A percentile compares a stretch with the other conserved stretches of the same genome.
Evolutionary conservation across 495 filamentous ascomycete genomes (phyloP).

Genomic region (Aspergillus indologenus): DNA sequence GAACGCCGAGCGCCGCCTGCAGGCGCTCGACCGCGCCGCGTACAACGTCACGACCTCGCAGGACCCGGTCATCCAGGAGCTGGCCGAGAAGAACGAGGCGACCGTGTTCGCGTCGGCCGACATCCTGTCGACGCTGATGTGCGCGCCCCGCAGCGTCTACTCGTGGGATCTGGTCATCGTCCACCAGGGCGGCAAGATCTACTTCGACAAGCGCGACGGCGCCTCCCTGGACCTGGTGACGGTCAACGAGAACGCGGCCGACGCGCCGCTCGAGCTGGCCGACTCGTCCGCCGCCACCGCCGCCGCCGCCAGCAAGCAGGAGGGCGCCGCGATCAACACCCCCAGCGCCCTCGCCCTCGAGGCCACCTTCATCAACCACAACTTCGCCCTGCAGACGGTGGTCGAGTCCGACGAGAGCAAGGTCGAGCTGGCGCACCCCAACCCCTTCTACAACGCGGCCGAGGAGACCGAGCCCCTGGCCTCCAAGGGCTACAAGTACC

Average conservation of each 20-base stretch:
- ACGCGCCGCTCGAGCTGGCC: slow-evolving; percentile 84
- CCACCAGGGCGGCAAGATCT: slow-evolving; percentile 90
- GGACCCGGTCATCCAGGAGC: slow-evolving; percentile 94
- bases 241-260: slow-evolving; percentile 98
- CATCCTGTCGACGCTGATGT: slow-evolving; percentile 99
- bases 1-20: slow-evolving; percentile 78
- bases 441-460: slow-evolving; percentile 94
- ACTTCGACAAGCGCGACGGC: slow-evolving; percentile 95
- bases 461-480: slow-evolving; percentile 92
- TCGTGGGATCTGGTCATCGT: slow-evolving; percentile 96
- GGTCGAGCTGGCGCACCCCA: slow-evolving; percentile 78
- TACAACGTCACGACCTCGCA: slow-evolving; percentile 97
- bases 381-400: slow-evolving; percentile 93
- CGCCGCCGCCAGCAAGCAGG: slow-evolving; percentile 62
- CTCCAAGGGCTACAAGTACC: slow-evolving; percentile 96
- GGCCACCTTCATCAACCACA: slow-evolving; percentile 99
- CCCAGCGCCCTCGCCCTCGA: slow-evolving; percentile 88
- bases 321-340: slow-evolving; percentile 72
- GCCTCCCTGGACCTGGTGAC: slow-evolving; percentile 94
- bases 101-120: slow-evolving; percentile 96
- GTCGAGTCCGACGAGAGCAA: slow-evolving; percentile 72
- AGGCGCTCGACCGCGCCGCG: slow-evolving; percentile 83
- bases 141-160: slow-evolving; percentile 89
- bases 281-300: slow-evolving; percentile 50
- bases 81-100: slow-evolving; percentile 93